Evolutionary conservation across 352 stramenopile genomes (phyloP).

Genomic region (Phytophthora citrophthora): DNA sequence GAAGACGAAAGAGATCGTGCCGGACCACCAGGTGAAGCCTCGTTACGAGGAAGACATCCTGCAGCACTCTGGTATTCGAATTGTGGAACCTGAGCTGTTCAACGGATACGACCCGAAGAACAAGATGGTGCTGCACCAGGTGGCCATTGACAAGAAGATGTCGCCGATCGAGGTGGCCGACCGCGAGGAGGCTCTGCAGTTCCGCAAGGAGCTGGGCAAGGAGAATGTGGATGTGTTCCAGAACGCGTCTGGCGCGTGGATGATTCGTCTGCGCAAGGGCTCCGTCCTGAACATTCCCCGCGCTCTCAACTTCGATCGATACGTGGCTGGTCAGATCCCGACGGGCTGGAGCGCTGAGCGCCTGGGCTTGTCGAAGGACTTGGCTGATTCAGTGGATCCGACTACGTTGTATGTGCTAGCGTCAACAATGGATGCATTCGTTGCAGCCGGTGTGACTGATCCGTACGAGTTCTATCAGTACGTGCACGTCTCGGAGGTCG

Average conservation of each 20-base stretch:
- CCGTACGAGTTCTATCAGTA: constrained; percentile 94
- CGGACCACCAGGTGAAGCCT: constrained; percentile 79
- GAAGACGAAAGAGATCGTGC: constrained; percentile 78
- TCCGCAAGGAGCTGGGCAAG: constrained; percentile 78
- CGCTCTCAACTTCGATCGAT: constrained; percentile 82
- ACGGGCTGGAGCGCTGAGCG: constrained; percentile 88
- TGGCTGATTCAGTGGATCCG: constrained; percentile 81
- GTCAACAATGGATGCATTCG: constrained; percentile 85
- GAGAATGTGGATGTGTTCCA: constrained; percentile 89
- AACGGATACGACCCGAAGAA: constrained; percentile 90
- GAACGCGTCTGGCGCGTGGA: constrained; percentile 70
- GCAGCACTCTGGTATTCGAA: constrained; percentile 80
- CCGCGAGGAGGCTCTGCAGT: constrained; percentile 83
- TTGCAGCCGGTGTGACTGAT: constrained; percentile 81
- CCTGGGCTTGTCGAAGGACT: constrained; percentile 81
- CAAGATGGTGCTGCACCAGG: constrained; percentile 87
- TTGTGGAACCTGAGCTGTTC: constrained; percentile 88
- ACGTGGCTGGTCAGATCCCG: constrained; percentile 88
- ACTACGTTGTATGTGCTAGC: constrained; percentile 79
- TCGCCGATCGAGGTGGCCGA: constrained; percentile 87
- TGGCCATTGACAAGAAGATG: constrained; percentile 91
- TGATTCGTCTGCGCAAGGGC: constrained; percentile 86
- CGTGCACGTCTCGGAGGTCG: constrained; percentile 88
- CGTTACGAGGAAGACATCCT: constrained; percentile 86
- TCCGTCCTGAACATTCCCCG: constrained; percentile 84